phyloP scores from a whole-genome alignment of 495 filamentous ascomycete genomes.

The Diplogelasinospora grovesii region DNA sequence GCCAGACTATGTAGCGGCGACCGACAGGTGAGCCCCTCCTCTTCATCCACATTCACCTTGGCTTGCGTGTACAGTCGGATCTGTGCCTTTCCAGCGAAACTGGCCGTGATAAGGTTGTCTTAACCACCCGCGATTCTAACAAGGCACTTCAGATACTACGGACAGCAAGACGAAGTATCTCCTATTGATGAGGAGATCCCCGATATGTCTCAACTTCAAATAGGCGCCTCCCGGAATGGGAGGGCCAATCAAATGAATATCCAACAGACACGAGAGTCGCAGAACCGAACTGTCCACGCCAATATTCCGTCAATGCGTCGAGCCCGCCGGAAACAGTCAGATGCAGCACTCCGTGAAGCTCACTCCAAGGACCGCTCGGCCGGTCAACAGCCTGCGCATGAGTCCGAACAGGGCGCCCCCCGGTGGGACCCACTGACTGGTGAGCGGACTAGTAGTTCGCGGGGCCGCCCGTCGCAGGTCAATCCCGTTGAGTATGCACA shows the following conservation, averaged over 20 bases:
- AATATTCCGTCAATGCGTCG: constrained; percentile 48
- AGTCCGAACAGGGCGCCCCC: constrained; percentile 22
- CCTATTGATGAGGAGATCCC: constrained; percentile 43
- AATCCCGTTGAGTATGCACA: constrained; percentile 40
- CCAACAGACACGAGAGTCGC: constrained; percentile 8
- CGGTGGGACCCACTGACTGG: constrained; percentile 46
- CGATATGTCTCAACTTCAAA: constrained; percentile 24
- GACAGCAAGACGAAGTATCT: constrained; percentile 40
- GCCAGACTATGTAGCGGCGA: constrained; percentile 15
- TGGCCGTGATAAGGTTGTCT: no score
- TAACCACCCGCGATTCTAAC: no score
- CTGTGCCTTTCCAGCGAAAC: no score
- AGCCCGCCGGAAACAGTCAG: constrained; percentile 37
- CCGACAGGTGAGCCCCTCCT: no score
- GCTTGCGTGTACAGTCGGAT: no score
- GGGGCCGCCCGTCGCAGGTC: constrained; percentile 39
- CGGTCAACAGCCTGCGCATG: constrained; percentile 19
- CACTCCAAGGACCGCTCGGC: constrained; percentile 24
- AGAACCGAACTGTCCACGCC: constrained; percentile 19
- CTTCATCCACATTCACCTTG: no score
- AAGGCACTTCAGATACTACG: no score
- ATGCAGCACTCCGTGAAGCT: constrained; percentile 30
- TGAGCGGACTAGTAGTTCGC: constrained; percentile 39
- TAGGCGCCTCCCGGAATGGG: constrained; percentile 10
- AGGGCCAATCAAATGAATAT: constrained; percentile 5